A percentile compares a stretch with the other conserved stretches of the same genome.
Evolutionary conservation across 371 early-diverging fungal species (phyloP).

Genomic region (Paraphysoderma sedebokerense): DNA sequence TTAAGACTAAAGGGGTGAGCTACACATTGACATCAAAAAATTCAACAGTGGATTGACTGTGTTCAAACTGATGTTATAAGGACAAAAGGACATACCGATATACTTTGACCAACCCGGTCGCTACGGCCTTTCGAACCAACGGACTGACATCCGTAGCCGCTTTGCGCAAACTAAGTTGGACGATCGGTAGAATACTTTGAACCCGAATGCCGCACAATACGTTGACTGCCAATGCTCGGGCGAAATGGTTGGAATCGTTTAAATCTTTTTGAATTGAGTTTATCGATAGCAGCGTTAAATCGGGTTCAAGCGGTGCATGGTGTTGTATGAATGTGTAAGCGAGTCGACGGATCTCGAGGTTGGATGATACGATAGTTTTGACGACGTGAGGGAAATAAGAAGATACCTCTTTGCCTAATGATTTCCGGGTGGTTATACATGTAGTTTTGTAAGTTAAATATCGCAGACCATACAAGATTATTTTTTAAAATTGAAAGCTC

Average conservation of each 20-base stretch:
- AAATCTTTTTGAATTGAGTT: constrained; percentile 94
- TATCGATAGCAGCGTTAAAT: constrained; percentile 79
- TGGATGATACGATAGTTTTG: constrained; percentile 83
- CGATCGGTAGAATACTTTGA: constrained; percentile 72
- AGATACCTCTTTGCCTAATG: constrained; percentile 64
- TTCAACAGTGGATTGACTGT: background rate
- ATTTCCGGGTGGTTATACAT: no score
- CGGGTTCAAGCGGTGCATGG: constrained; percentile 89
- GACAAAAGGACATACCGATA: constrained; percentile 47
- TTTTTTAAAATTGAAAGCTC: background rate
- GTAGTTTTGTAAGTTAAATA: background rate
- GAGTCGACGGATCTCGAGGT: constrained; percentile 76
- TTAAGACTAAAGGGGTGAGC: background rate
- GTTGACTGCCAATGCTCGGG: constrained; percentile 84
- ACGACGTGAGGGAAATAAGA: constrained; percentile 89
- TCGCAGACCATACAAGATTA: background rate
- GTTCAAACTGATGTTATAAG: background rate
- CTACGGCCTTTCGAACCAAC: constrained; percentile 84
- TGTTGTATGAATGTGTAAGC: constrained; percentile 86
- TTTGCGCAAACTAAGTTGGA: constrained; percentile 72
- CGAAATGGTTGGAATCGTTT: constrained; percentile 76
- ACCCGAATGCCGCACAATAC: constrained; percentile 90
- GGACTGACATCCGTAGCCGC: constrained; percentile 71
- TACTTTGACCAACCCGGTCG: constrained; percentile 75
- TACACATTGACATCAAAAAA: background rate